These are phyloP conservation scores for Diaporthe citriasiana DNA, from an alignment of 2,329 filamentous ascomycete genomes.

Conservation along the genomic window DNA sequence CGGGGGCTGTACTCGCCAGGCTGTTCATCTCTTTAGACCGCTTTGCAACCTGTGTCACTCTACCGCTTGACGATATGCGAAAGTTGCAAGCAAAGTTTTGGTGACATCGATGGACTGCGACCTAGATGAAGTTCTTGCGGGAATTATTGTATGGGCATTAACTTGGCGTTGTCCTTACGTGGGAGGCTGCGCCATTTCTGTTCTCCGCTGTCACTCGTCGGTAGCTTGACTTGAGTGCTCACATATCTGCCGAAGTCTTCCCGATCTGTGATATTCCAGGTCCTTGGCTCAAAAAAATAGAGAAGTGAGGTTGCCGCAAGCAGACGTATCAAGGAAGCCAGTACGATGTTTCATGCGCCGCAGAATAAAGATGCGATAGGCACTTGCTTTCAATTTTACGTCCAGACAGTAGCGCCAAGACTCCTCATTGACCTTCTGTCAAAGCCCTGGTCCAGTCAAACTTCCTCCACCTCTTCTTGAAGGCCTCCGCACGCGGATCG, in stretches of 20 bases:
- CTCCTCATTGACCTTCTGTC: conserved; percentile 52
- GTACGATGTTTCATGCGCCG: neutral
- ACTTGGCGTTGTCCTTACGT: neutral
- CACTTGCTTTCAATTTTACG: neutral
- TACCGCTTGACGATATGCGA: neutral
- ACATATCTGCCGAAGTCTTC: neutral
- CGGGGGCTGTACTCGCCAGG: neutral
- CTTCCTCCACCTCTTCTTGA: conserved; percentile 88
- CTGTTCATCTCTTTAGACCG: neutral
- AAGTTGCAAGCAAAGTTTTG: neutral
- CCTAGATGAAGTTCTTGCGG: neutral
- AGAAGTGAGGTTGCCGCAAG: neutral
- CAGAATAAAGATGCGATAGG: neutral
- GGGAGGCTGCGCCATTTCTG: neutral
- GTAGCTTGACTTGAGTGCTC: neutral
- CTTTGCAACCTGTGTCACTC: neutral
- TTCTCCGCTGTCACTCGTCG: no score
- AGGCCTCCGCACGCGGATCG: conserved; percentile 79
- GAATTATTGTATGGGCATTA: no score
- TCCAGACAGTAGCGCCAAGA: neutral
- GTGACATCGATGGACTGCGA: neutral
- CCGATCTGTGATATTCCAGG: neutral
- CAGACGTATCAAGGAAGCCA: neutral
- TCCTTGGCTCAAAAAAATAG: neutral
- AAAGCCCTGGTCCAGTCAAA: conserved; percentile 87